Evolutionary conservation across 352 stramenopile genomes (phyloP).

Genomic region (Globisporangium orthogonon): DNA sequence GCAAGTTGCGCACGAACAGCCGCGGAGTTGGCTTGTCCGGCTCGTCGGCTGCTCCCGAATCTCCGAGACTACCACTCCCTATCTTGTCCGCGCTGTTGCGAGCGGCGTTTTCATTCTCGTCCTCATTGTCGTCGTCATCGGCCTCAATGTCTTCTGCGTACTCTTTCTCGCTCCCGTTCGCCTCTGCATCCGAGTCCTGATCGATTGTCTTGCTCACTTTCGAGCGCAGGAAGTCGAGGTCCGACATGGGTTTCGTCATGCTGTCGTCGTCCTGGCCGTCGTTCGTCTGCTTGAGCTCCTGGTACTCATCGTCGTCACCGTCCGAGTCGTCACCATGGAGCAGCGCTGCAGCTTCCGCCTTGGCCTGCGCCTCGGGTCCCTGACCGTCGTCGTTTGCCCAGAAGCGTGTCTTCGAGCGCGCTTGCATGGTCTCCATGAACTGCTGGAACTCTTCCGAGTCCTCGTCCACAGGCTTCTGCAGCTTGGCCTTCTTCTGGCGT

Average conservation of each 20-base stretch:
- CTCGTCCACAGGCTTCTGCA: slow-evolving; percentile 24
- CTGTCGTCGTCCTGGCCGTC: slow-evolving; percentile 21
- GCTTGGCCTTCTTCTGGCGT: slow-evolving; percentile 24
- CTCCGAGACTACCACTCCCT: slow-evolving; percentile 3
- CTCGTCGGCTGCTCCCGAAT: slow-evolving; percentile 28
- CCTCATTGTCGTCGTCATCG: slow-evolving; percentile 23
- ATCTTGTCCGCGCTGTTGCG: not conserved
- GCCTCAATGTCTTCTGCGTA: slow-evolving; percentile 35
- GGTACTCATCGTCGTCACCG: slow-evolving; percentile 85
- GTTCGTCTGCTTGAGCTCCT: slow-evolving; percentile 47
- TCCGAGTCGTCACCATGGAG: slow-evolving; percentile 25
- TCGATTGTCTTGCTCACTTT: slow-evolving; percentile 91
- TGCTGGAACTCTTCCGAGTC: slow-evolving; percentile 70
- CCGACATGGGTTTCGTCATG: slow-evolving; percentile 48
- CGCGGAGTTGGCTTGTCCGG: slow-evolving; percentile 52
- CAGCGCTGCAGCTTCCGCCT: slow-evolving; percentile 18
- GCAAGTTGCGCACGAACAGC: slow-evolving; percentile 97
- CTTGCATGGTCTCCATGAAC: slow-evolving; percentile 90
- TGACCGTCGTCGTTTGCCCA: slow-evolving; percentile 89
- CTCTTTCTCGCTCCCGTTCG: slow-evolving; percentile 23
- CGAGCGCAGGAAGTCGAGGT: slow-evolving; percentile 92
- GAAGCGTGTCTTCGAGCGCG: slow-evolving; percentile 84
- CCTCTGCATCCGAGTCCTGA: slow-evolving; percentile 43
- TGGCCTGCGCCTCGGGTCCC: slow-evolving; percentile 22
- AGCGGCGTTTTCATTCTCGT: not conserved